Evolutionary conservation across 2,329 filamentous ascomycete genomes (phyloP).

Genomic region (Paraconiothyrium sp.): DNA sequence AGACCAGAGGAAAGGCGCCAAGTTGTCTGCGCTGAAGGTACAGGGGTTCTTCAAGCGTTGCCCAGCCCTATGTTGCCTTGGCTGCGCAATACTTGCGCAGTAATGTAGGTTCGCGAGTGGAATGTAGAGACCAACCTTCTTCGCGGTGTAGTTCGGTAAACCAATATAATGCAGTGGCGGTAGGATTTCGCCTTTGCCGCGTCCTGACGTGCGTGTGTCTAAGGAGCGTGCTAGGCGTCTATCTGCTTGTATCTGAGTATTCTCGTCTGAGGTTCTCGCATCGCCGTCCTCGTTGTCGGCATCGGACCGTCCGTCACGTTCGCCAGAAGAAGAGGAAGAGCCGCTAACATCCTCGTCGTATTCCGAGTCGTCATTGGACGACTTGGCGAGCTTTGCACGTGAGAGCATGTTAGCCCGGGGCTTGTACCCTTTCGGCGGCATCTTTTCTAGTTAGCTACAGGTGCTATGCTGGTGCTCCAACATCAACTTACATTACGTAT

Average conservation of each 20-base stretch:
- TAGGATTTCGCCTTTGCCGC: neutral
- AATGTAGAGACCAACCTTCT: conserved; percentile 1
- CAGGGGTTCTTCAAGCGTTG: too few species aligned
- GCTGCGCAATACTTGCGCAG: too few species aligned
- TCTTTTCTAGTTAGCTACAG: conserved; percentile 28
- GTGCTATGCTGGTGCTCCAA: neutral
- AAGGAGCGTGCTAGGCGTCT: neutral
- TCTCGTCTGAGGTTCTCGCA: neutral
- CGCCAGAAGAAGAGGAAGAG: conserved; percentile 21
- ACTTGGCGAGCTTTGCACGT: conserved; percentile 39
- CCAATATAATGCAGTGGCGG: neutral
- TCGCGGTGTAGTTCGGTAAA: neutral
- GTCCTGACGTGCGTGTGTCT: conserved; percentile 5
- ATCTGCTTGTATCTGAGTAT: neutral
- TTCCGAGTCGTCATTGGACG: conserved; percentile 25
- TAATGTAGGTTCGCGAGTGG: neutral
- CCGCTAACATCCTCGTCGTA: conserved; percentile 23
- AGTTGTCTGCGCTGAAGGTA: too few species aligned
- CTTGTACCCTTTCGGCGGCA: conserved; percentile 14
- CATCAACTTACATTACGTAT: conserved; percentile 12
- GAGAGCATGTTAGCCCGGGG: conserved; percentile 25
- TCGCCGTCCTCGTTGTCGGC: conserved; percentile 18
- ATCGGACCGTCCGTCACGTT: conserved; percentile 14
- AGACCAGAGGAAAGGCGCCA: neutral
- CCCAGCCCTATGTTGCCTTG: too few species aligned